These are phyloP conservation scores for Pyrus hybrid DNA, from an alignment of 331 rosid genomes.

Conservation along the genomic window DNA sequence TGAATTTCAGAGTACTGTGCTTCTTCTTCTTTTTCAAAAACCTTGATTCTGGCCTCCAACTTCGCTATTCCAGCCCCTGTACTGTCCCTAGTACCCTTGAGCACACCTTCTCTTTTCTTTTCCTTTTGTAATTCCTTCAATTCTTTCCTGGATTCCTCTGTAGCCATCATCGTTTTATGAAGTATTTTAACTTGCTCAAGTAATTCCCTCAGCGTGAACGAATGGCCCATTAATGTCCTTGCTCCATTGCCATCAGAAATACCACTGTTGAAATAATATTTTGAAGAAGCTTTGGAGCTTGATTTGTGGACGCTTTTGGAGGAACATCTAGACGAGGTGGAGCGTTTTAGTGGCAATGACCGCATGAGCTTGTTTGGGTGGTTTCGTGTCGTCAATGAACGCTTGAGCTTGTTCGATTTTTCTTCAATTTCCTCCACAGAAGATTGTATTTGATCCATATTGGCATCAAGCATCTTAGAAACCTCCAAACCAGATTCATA, in stretches of 20 bases:
- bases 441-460: conserved; percentile 18
- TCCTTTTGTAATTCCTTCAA: no score
- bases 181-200: conserved; percentile 11
- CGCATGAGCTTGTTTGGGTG: conserved; percentile 19
- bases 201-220: conserved; percentile 15
- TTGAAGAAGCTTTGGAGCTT: conserved; percentile 20
- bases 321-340: conserved; percentile 12
- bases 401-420: not conserved
- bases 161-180: no score
- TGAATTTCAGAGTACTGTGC: conserved; percentile 13
- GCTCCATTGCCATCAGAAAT: conserved; percentile 13
- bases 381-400: not conserved
- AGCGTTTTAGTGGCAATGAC: conserved; percentile 18
- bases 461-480: conserved; percentile 29
- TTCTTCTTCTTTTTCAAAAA: conserved; percentile 17
- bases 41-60: conserved; percentile 10
- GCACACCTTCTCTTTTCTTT: no score
- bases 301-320: conserved; percentile 10
- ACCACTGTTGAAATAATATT: conserved; percentile 9
- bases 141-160: no score
- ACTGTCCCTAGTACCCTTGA: not conserved
- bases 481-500: conserved; percentile 29
- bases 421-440: conserved; percentile 21
- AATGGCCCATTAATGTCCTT: conserved; percentile 15
- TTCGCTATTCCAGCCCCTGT: conserved; percentile 2